Evolutionary conservation across 148 eudicot genomes (phyloP), one percentile per base, ranked within the genome.

Genomic region (Agrostemma githago): DNA sequence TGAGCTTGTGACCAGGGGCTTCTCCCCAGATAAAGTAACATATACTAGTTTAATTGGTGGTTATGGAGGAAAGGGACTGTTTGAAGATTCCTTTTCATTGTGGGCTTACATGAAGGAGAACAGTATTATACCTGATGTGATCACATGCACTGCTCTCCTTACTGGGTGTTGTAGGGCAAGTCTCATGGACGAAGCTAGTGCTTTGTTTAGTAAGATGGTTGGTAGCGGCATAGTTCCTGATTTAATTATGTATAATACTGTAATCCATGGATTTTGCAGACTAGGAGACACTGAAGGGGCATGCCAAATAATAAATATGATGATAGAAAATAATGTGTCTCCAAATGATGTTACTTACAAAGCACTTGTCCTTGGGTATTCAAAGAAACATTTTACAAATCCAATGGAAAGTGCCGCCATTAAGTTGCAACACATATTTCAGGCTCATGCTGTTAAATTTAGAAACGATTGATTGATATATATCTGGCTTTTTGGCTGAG

Each of bases 111-210:
- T 87, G 84, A 78, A 73, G 21, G 64, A 79, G 46, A 41, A 67
- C 62, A 71, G 77, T 34, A 78, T 79, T 43, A 79, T 76, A 72
- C 84, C 85, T 53, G 90, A 85, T 82, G 81, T 87, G 62, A 75
- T 85, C 68, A 81, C 79, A n/a, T 87, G 83, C 80, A 85, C 71
- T 81, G 86, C 82, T 81, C 80, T 85, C 65, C 82, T 87, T 60
- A 81, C 60, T 57, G 90, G 88, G 39, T 87, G 81, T 60, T 87
- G 88, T 73, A 79, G 68, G 71, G 76, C 78, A 20, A 62, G 57
- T 11, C 76, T 79, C 70, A 85, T 87, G 88, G 85, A 81, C 7
- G 85, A 87, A 79, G 90, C 87, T 46, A 66, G 56, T 44, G 76
- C 72, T 44, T 77, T 87, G 39, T 85, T 85, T 42, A 4, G 40